Conservation (phyloP, 768 basidiomycete genomes). For the Kwoniella sp. region DNA sequence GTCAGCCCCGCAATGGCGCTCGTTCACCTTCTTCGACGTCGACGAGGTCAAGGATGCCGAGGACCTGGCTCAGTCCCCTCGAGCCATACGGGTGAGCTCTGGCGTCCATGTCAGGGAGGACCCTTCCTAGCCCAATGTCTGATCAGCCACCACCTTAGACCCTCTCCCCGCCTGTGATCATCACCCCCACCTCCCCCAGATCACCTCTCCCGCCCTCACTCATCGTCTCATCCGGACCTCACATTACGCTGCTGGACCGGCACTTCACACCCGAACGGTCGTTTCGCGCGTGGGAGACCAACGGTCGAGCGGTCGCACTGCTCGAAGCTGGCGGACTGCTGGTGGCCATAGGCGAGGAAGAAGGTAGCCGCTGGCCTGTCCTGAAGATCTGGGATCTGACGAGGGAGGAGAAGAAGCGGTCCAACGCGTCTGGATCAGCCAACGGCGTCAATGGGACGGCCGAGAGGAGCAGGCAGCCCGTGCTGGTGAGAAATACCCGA, state of each 20-base stretch:
- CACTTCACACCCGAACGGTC: slow-evolving; percentile 28
- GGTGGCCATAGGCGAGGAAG: slow-evolving; percentile 68
- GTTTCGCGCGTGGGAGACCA: slow-evolving; percentile 45
- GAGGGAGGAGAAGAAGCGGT: slow-evolving; percentile 63
- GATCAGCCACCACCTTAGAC: slow-evolving; percentile 11
- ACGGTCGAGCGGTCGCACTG: slow-evolving; percentile 54
- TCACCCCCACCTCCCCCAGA: slow-evolving; percentile 35
- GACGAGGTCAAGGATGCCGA: slow-evolving; percentile 72
- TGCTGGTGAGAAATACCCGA: slow-evolving; percentile 68
- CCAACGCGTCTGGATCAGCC: slow-evolving; percentile 30
- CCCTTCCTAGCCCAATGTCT: background rate
- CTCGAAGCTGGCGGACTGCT: slow-evolving; percentile 72
- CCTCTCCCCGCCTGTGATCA: slow-evolving; percentile 32
- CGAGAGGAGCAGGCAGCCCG: slow-evolving; percentile 51
- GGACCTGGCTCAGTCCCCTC: slow-evolving; percentile 68
- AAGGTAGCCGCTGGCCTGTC: slow-evolving; percentile 49
- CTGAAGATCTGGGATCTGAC: slow-evolving; percentile 83
- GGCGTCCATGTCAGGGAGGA: background rate
- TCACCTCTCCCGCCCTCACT: slow-evolving; percentile 33
- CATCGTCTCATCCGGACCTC: slow-evolving; percentile 35
- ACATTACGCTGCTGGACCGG: slow-evolving; percentile 37
- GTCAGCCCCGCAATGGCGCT: slow-evolving; percentile 64
- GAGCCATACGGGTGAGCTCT: slow-evolving; percentile 65
- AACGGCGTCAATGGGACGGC: background rate
- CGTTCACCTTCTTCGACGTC: slow-evolving; percentile 84